Evolutionary conservation across 495 filamentous ascomycete genomes (phyloP).

Genomic region (Daldinia grandis): DNA sequence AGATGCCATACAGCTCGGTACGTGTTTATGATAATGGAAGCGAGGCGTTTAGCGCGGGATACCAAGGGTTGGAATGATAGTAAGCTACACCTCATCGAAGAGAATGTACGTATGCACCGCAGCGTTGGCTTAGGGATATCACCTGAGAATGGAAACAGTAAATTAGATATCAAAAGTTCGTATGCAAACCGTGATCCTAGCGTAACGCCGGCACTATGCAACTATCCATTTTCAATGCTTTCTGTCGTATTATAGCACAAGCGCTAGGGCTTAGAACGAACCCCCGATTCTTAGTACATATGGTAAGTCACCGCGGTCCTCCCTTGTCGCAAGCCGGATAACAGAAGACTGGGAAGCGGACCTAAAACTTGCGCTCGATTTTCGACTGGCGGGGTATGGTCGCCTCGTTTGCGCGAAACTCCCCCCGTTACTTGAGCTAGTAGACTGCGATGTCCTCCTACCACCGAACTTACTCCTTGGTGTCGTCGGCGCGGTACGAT

Average conservation of each 20-base stretch:
- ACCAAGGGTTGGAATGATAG: background rate
- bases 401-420: slow-evolving; percentile 57
- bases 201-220: slow-evolving; percentile 27
- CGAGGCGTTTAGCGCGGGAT: background rate
- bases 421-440: slow-evolving; percentile 46
- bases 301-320: slow-evolving; percentile 51
- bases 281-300: slow-evolving; percentile 52
- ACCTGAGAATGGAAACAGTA: slow-evolving; percentile 25
- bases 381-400: slow-evolving; percentile 50
- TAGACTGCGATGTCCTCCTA: slow-evolving; percentile 43
- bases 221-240: slow-evolving; percentile 4
- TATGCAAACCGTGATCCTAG: background rate
- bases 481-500: slow-evolving; percentile 62
- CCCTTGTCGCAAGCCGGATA: slow-evolving; percentile 51
- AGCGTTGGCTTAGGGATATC: slow-evolving; percentile 10
- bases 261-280: slow-evolving; percentile 8
- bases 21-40: slow-evolving; percentile 4
- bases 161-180: slow-evolving; percentile 1
- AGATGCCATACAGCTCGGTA: background rate
- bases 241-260: background rate
- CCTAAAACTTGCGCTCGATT: slow-evolving; percentile 52
- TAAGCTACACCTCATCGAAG: background rate
- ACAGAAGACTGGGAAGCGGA: slow-evolving; percentile 50
- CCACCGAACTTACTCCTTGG: slow-evolving; percentile 50
- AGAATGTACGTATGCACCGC: background rate